phyloP scores from a whole-genome alignment of 139 green algal species.

The Zygnema cylindricum region DNA sequence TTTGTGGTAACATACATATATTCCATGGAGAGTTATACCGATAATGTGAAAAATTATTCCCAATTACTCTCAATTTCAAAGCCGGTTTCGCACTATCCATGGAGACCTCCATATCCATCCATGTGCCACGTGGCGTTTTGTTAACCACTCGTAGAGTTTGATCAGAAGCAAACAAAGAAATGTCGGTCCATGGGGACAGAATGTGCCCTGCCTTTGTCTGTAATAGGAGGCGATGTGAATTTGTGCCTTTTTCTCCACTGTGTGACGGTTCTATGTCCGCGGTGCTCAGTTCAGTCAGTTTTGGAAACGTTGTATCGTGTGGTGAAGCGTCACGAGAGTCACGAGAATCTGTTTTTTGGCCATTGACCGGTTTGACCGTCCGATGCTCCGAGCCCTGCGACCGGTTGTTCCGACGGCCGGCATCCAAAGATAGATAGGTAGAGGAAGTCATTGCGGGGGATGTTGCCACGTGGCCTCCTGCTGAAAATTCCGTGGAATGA shows the following conservation, averaged over 20 bases:
- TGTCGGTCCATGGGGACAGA: not conserved
- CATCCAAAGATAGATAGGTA: too few relatives aligned
- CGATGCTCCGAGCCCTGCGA: too few relatives aligned
- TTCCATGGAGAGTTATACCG: constrained; percentile 2
- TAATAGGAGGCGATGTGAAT: not conserved
- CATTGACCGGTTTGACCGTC: too few relatives aligned
- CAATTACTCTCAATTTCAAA: not conserved
- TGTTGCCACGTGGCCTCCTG: too few relatives aligned
- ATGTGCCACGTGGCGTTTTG: not conserved
- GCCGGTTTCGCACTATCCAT: not conserved
- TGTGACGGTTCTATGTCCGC: too few relatives aligned
- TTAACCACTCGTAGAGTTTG: not conserved
- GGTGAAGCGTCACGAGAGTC: too few relatives aligned
- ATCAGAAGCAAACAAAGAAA: not conserved
- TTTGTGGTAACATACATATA: constrained; percentile 23
- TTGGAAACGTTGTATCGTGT: too few relatives aligned
- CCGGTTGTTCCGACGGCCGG: too few relatives aligned
- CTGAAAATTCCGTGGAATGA: too few relatives aligned
- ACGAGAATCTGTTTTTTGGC: too few relatives aligned
- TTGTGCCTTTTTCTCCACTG: not conserved
- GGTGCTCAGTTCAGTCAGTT: too few relatives aligned
- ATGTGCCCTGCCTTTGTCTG: not conserved
- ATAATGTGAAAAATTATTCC: not conserved
- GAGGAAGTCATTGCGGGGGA: too few relatives aligned
- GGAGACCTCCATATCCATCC: not conserved